phyloP scores from a whole-genome alignment of 2,329 filamentous ascomycete species.

The Hypoxylon rubiginosum region DNA sequence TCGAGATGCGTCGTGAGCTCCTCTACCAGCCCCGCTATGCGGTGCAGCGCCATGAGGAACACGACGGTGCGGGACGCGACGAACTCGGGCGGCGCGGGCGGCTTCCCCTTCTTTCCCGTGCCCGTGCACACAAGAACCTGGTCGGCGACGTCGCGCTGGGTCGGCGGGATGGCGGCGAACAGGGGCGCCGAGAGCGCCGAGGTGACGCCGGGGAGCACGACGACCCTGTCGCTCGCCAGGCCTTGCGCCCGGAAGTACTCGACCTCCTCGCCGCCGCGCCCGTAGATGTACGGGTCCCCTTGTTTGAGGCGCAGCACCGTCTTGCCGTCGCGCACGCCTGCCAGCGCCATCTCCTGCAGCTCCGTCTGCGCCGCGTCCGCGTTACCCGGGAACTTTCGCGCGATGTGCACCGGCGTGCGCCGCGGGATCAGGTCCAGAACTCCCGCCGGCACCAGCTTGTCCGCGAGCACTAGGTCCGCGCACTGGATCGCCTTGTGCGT shows the following conservation, averaged over 20 bases:
- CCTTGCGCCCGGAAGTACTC: conserved; percentile 83
- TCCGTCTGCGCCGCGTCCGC: conserved; percentile 94
- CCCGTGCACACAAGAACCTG: conserved; percentile 97
- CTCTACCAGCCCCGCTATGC: conserved; percentile 79
- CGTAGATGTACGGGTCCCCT: conserved; percentile 96
- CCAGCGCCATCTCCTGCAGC: conserved; percentile 82
- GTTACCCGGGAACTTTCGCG: conserved; percentile 97
- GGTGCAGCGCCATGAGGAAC: conserved; percentile 94
- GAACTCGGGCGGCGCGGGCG: conserved; percentile 85
- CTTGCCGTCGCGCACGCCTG: conserved; percentile 74
- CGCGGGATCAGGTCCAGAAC: conserved; percentile 93
- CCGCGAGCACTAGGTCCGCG: conserved; percentile 84
- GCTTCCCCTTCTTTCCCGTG: conserved; percentile 88
- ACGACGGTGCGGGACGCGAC: conserved; percentile 84
- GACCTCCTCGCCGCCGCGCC: conserved; percentile 92
- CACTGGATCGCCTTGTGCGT: conserved; percentile 81
- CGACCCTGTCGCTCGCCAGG: conserved; percentile 67
- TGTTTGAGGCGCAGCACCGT: conserved; percentile 93
- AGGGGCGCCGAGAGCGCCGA: conserved; percentile 88
- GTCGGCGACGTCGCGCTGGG: conserved; percentile 90
- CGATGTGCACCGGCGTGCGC: conserved; percentile 89
- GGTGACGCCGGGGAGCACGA: conserved; percentile 91
- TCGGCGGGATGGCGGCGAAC: conserved; percentile 88
- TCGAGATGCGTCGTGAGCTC: conserved; percentile 70
- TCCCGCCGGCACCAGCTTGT: conserved; percentile 86